Percentiles rank a stretch among this genome's conserved stretches.
phyloP scores from a whole-genome alignment of 345 rosid species.

The Salix purpurea region DNA sequence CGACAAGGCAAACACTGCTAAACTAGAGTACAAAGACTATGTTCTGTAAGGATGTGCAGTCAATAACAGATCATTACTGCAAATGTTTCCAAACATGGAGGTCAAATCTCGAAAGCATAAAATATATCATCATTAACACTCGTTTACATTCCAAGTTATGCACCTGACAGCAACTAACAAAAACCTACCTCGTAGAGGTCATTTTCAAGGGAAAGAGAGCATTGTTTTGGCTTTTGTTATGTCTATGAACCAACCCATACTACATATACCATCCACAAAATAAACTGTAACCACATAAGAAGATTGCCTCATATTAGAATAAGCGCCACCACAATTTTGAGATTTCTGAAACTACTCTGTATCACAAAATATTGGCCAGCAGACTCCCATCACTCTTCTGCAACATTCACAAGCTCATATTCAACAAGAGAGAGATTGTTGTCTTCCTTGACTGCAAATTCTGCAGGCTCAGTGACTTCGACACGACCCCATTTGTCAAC shows the following conservation, averaged over 20 bases:
- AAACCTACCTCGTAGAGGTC: background rate
- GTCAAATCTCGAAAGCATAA: no score
- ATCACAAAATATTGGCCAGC: background rate
- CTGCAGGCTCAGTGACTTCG: slow-evolving; percentile 49
- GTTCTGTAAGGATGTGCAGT: no score
- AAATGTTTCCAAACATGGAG: no score
- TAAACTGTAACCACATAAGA: background rate
- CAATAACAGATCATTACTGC: no score
- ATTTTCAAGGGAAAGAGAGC: background rate
- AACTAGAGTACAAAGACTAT: no score
- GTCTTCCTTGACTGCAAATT: slow-evolving; percentile 68
- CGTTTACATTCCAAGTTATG: background rate
- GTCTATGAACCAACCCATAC: background rate
- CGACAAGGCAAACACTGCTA: background rate
- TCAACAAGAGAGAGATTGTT: slow-evolving; percentile 71
- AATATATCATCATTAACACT: background rate
- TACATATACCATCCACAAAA: background rate
- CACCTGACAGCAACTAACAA: background rate
- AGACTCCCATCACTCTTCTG: slow-evolving; percentile 41
- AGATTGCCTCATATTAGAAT: background rate
- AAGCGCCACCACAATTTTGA: background rate
- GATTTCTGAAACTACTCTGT: background rate
- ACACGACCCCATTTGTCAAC: slow-evolving; percentile 36
- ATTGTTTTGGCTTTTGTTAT: background rate
- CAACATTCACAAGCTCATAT: slow-evolving; percentile 65